A percentile compares a stretch with the other conserved stretches of the same genome.
These are phyloP conservation scores for Phytomonas sp. DNA, from an alignment of 208 protist genomes.

Conservation along the genomic window DNA sequence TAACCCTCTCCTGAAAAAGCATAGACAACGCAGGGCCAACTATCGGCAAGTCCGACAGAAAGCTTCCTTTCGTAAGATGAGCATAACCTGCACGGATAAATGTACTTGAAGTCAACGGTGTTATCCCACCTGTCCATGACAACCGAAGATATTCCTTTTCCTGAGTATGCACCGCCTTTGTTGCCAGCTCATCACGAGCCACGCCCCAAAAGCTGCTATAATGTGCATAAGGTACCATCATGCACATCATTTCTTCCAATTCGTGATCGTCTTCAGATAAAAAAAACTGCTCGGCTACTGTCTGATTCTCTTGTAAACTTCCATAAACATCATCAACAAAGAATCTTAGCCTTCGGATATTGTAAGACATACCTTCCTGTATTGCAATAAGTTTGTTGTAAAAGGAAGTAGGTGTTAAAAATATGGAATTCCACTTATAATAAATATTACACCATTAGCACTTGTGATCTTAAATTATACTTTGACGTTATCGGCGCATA, in stretches of 20 bases:
- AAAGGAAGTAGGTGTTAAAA: background rate
- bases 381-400: background rate
- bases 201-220: slow-evolving; percentile 79
- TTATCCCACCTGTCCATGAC: slow-evolving; percentile 44
- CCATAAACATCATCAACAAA: slow-evolving; percentile 71
- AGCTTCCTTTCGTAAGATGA: slow-evolving; percentile 40
- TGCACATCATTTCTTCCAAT: slow-evolving; percentile 32
- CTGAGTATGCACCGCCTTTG: slow-evolving; percentile 31
- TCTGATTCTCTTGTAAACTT: slow-evolving; percentile 33
- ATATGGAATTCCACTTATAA: background rate
- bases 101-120: slow-evolving; percentile 51
- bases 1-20: slow-evolving; percentile 50
- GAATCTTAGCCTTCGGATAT: slow-evolving; percentile 54
- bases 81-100: slow-evolving; percentile 67
- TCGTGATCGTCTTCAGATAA: slow-evolving; percentile 72
- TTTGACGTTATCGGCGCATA: background rate
- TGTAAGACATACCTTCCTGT: slow-evolving; percentile 59
- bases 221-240: slow-evolving; percentile 38
- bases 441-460: background rate
- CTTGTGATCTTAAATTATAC: background rate
- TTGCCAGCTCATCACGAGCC: slow-evolving; percentile 42
- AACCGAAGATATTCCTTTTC: slow-evolving; percentile 49
- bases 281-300: slow-evolving; percentile 45
- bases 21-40: slow-evolving; percentile 47
- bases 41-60: slow-evolving; percentile 27